Conservation (phyloP, 1,284 basidiomycete species). For the Papiliotrema fonsecae region DNA sequence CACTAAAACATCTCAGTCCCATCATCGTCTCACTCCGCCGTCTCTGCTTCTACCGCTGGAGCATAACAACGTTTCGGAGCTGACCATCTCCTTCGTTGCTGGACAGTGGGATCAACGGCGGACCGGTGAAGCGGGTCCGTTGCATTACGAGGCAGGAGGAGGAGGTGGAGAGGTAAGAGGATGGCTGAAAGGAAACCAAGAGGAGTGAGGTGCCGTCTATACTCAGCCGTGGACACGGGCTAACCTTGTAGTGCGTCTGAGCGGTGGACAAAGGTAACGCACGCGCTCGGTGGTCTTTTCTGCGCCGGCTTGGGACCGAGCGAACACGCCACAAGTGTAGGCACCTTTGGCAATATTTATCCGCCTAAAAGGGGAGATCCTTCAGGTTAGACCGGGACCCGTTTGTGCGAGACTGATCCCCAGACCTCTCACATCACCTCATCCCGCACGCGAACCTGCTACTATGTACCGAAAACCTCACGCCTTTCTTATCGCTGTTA, state of each 20-base stretch:
- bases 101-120: constrained; percentile 83
- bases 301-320: constrained; percentile 82
- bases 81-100: constrained; percentile 80
- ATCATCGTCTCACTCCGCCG: constrained; percentile 79
- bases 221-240: neutral
- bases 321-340: constrained; percentile 55
- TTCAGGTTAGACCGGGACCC: constrained; percentile 48
- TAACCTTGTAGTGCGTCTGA: constrained; percentile 49
- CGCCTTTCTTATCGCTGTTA: constrained; percentile 88
- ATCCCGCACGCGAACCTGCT: constrained; percentile 65
- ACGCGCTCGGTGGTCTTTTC: constrained; percentile 86
- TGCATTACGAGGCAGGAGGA: constrained; percentile 61
- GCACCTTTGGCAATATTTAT: constrained; percentile 53
- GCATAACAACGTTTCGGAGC: constrained; percentile 74
- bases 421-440: constrained; percentile 45
- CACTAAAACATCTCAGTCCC: constrained; percentile 60
- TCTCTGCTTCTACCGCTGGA: constrained; percentile 78
- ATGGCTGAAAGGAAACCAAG: constrained; percentile 63
- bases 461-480: constrained; percentile 95
- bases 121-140: constrained; percentile 67
- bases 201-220: constrained; percentile 5
- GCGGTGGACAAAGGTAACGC: constrained; percentile 73
- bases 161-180: constrained; percentile 86
- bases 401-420: neutral
- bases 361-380: constrained; percentile 56